Evolutionary conservation across 176 grass and related monocot species (phyloP).

Genomic region (Musa schizocarpa): DNA sequence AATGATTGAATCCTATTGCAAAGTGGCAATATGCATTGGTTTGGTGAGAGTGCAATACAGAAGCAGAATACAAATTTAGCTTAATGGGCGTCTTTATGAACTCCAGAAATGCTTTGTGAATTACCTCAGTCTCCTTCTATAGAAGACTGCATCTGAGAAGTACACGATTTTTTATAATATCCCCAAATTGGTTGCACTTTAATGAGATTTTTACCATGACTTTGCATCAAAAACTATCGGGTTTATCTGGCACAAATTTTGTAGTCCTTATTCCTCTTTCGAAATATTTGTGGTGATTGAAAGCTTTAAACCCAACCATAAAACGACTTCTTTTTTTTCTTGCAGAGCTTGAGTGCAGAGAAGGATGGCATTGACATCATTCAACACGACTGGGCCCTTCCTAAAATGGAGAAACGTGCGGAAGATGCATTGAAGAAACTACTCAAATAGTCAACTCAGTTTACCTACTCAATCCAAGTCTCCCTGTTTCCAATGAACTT

Average conservation of each 20-base stretch:
- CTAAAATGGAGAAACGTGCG: constrained; percentile 69
- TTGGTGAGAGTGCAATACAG: too few species aligned
- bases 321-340: constrained; percentile 5
- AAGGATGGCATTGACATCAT: constrained; percentile 93
- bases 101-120: not conserved
- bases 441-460: constrained; percentile 33
- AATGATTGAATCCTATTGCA: too few species aligned
- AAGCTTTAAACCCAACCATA: too few species aligned
- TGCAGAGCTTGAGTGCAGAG: constrained; percentile 78
- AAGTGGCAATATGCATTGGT: too few species aligned
- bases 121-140: not conserved
- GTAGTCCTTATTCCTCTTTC: too few species aligned
- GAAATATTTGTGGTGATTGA: not conserved
- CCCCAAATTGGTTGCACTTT: not conserved
- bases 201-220: not conserved
- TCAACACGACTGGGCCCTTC: constrained; percentile 89
- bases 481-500: not conserved
- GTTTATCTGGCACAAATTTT: too few species aligned
- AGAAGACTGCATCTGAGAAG: not conserved
- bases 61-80: too few species aligned
- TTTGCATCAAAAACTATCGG: not conserved
- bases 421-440: constrained; percentile 62
- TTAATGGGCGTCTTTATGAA: not conserved
- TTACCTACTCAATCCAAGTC: not conserved
- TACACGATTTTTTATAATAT: not conserved